phyloP scores from a whole-genome alignment of 176 grass and related monocot genomes.

The Musa acuminata region DNA sequence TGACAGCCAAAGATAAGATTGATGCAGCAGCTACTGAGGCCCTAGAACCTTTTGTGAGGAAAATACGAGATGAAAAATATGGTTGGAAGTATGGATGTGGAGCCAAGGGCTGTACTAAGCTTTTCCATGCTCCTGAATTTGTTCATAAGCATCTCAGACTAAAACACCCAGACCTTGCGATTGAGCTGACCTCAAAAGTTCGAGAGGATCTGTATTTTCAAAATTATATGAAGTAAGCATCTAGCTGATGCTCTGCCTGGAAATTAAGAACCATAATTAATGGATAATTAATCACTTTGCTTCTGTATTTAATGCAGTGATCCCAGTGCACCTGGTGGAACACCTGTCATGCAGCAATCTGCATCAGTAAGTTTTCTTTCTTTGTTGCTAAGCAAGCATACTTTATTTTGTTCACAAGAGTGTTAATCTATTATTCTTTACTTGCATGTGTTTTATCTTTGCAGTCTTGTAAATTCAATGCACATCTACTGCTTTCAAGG shows the following conservation, averaged over 20 bases:
- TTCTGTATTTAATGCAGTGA: slow-evolving; percentile 51
- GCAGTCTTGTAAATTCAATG: too few species aligned
- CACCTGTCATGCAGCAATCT: slow-evolving; percentile 93
- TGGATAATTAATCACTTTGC: background rate
- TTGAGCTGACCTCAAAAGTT: slow-evolving; percentile 91
- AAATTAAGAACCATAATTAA: background rate
- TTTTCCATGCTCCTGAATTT: slow-evolving; percentile 98
- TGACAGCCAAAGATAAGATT: slow-evolving; percentile 89
- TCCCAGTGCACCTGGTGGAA: slow-evolving; percentile 91
- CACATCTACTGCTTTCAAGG: too few species aligned
- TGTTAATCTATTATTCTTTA: background rate
- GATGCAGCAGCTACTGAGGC: slow-evolving; percentile 80
- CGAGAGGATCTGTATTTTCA: slow-evolving; percentile 89
- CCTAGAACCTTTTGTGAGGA: slow-evolving; percentile 76
- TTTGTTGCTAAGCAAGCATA: background rate
- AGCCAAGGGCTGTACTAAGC: slow-evolving; percentile 92
- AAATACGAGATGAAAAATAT: slow-evolving; percentile 99
- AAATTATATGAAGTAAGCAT: slow-evolving; percentile 95
- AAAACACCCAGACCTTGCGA: slow-evolving; percentile 80
- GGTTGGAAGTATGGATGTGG: slow-evolving; percentile 99
- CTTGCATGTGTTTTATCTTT: background rate
- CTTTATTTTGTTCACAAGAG: background rate
- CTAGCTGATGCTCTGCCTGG: background rate
- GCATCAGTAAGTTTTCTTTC: slow-evolving; percentile 45
- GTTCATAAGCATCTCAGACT: slow-evolving; percentile 98